Percentiles rank a stretch among this genome's conserved stretches.
phyloP scores from a whole-genome alignment of 2,329 filamentous ascomycete genomes.

The Periconia sp. region DNA sequence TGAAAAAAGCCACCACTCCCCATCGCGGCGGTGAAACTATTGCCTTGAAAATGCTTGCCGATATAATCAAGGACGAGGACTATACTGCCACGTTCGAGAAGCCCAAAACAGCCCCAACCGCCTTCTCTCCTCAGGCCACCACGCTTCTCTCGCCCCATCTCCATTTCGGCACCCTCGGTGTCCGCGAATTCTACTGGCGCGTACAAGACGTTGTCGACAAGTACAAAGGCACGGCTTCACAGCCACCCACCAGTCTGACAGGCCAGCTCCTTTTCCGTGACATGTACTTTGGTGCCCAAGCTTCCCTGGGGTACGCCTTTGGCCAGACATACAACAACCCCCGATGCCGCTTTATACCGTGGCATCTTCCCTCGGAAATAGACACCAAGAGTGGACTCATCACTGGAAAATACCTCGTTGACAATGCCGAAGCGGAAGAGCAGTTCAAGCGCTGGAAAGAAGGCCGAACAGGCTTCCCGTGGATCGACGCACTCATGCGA shows the following conservation, averaged over 20 bases:
- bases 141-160: conserved; percentile 75
- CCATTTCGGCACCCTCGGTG: conserved; percentile 76
- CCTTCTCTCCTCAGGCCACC: conserved; percentile 74
- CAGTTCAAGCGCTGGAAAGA: conserved; percentile 73
- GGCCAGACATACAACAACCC: conserved; percentile 69
- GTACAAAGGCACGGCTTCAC: conserved; percentile 61
- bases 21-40: conserved; percentile 74
- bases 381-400: conserved; percentile 51
- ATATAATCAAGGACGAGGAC: conserved; percentile 65
- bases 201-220: conserved; percentile 66
- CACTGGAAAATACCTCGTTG: conserved; percentile 68
- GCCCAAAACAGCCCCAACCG: conserved; percentile 75
- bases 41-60: conserved; percentile 64
- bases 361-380: conserved; percentile 73
- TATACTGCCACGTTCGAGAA: conserved; percentile 79
- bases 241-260: conserved; percentile 70
- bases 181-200: conserved; percentile 75
- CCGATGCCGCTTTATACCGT: conserved; percentile 76
- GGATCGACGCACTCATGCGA: conserved; percentile 81
- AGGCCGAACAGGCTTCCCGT: conserved; percentile 76
- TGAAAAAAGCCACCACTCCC: conserved; percentile 65
- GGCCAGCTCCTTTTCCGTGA: conserved; percentile 79
- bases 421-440: conserved; percentile 65
- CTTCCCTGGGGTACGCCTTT: conserved; percentile 68
- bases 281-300: conserved; percentile 84